Evolutionary conservation across 129 eudicot genomes (phyloP).

Genomic region (Pulicaria dysenterica): DNA sequence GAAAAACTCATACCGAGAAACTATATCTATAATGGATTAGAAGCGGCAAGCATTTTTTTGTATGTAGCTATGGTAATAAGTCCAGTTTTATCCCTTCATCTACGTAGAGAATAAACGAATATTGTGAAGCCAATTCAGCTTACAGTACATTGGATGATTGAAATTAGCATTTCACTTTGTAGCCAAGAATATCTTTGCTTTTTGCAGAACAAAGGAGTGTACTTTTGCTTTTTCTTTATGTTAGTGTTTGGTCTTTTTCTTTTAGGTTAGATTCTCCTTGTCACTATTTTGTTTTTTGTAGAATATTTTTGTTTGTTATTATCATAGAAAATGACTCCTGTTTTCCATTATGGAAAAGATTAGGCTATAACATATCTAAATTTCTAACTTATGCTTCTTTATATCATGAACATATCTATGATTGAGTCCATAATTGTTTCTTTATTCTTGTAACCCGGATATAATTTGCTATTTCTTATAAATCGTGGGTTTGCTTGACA

Average conservation of each 20-base stretch:
- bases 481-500: constrained; percentile 3
- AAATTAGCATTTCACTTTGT: constrained; percentile 26
- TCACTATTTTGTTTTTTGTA: constrained; percentile 43
- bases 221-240: constrained; percentile 66
- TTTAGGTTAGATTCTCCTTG: constrained; percentile 62
- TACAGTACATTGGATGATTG: constrained; percentile 21
- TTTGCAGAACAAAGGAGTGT: constrained; percentile 40
- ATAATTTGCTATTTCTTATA: constrained; percentile 2
- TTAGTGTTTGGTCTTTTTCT: constrained; percentile 43
- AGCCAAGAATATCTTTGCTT: constrained; percentile 45
- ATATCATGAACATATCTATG: constrained; percentile 20
- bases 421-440: background rate
- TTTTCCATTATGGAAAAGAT: constrained; percentile 27
- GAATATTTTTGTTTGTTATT: constrained; percentile 31
- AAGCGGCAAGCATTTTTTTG: no score
- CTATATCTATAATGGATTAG: no score
- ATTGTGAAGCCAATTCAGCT: constrained; percentile 14
- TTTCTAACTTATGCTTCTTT: constrained; percentile 22
- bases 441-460: background rate
- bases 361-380: constrained; percentile 19
- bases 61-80: no score
- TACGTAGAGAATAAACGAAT: constrained; percentile 2
- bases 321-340: constrained; percentile 31
- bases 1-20: no score
- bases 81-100: constrained; percentile 12